Percentiles rank a stretch among this genome's conserved stretches.
These are phyloP conservation scores for Apiospora hydei DNA, from an alignment of 2,329 filamentous ascomycete genomes.

Conservation along the genomic window DNA sequence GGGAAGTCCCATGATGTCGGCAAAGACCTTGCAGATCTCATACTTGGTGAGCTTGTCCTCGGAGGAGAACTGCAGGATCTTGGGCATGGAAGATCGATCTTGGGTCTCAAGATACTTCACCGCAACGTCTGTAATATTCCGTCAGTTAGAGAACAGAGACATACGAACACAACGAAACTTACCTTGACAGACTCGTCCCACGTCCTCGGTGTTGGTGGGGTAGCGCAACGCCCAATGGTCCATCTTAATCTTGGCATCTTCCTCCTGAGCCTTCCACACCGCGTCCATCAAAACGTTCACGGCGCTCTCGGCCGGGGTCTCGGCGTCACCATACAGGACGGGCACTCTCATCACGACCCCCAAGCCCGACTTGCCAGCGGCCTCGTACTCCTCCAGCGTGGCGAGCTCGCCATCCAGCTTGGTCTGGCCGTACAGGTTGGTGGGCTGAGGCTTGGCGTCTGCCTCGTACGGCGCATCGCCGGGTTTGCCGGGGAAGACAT, in stretches of 20 bases:
- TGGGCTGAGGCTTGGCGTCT: conserved; percentile 68
- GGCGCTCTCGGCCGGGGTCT: conserved; percentile 77
- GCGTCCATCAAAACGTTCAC: conserved; percentile 82
- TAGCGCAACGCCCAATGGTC: conserved; percentile 87
- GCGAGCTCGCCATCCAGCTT: conserved; percentile 68
- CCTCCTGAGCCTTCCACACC: conserved; percentile 76
- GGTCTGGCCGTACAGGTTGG: conserved; percentile 76
- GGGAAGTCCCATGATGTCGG: conserved; percentile 79
- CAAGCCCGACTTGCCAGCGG: conserved; percentile 56
- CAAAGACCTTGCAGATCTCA: conserved; percentile 81
- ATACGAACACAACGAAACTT: conserved; percentile 36
- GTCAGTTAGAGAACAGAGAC: not conserved
- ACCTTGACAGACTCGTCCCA: conserved; percentile 78
- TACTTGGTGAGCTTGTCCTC: conserved; percentile 91
- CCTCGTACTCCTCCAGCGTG: conserved; percentile 67
- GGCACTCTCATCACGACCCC: conserved; percentile 81
- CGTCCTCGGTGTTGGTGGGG: conserved; percentile 89
- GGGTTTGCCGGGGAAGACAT: conserved; percentile 75
- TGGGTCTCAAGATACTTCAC: conserved; percentile 67
- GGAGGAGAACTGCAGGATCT: conserved; percentile 82
- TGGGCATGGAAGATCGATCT: conserved; percentile 64
- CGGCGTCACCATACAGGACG: conserved; percentile 81
- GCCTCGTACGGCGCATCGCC: conserved; percentile 87
- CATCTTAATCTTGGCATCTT: conserved; percentile 71
- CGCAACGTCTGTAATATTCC: conserved; percentile 64